phyloP scores from a whole-genome alignment of 306 rosid species.

The Casuarina glauca region DNA sequence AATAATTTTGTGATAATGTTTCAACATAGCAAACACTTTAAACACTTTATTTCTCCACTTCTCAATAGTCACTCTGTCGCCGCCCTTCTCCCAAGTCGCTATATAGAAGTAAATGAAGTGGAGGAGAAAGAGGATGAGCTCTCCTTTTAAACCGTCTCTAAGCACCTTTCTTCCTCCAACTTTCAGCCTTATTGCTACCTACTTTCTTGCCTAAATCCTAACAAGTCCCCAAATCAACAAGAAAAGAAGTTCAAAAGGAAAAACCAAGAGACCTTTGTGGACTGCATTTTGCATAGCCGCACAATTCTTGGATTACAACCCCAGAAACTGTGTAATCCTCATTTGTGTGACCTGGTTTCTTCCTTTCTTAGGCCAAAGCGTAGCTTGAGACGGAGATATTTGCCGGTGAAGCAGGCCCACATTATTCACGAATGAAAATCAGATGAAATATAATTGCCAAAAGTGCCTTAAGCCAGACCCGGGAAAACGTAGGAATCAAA shows the following conservation, averaged over 20 bases:
- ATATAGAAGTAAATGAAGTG: conserved; percentile 55
- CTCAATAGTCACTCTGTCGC: conserved; percentile 34
- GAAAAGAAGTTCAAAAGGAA: conserved; percentile 28
- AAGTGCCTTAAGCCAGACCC: too few relatives aligned
- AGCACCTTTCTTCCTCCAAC: conserved; percentile 86
- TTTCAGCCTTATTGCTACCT: conserved; percentile 58
- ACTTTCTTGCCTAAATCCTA: conserved; percentile 48
- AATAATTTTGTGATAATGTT: too few relatives aligned
- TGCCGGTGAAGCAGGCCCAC: conserved; percentile 59
- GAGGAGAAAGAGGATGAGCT: conserved; percentile 99
- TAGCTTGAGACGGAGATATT: conserved; percentile 66
- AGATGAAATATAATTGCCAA: too few relatives aligned
- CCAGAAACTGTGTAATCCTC: conserved; percentile 38
- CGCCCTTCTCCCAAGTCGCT: conserved; percentile 49
- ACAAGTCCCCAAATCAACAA: conserved; percentile 54
- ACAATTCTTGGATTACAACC: conserved; percentile 54
- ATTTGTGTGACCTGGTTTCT: conserved; percentile 16
- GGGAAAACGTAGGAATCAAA: conserved; percentile 72
- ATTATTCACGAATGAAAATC: too few relatives aligned
- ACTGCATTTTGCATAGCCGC: conserved; percentile 67
- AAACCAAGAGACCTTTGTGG: conserved; percentile 34
- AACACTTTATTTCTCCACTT: conserved; percentile 22
- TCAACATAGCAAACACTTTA: too few relatives aligned
- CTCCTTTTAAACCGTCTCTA: conserved; percentile 73
- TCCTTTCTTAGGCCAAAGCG: conserved; percentile 50